Percentiles rank a stretch among this genome's conserved stretches.
Conservation (phyloP, 2,329 filamentous ascomycete genomes). For the Exophiala xenobiotica region DNA sequence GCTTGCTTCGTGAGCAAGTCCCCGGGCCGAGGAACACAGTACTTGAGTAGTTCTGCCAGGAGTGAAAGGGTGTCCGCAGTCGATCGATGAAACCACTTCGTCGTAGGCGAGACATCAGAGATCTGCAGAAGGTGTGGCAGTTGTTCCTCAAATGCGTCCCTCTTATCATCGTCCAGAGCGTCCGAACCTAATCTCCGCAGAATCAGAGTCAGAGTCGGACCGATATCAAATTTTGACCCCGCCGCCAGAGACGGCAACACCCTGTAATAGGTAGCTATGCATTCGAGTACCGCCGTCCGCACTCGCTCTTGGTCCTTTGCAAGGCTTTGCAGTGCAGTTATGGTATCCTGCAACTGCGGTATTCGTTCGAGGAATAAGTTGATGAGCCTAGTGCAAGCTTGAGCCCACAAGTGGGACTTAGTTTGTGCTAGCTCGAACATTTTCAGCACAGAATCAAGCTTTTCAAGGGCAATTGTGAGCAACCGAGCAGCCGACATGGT, state of each 20-base stretch:
- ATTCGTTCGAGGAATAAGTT: slow-evolving; percentile 75
- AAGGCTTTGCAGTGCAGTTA: slow-evolving; percentile 69
- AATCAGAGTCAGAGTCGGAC: slow-evolving; percentile 68
- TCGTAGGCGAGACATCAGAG: slow-evolving; percentile 74
- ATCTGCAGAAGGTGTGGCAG: slow-evolving; percentile 79
- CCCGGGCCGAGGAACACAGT: slow-evolving; percentile 33
- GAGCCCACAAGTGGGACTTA: slow-evolving; percentile 61
- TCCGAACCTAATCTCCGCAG: slow-evolving; percentile 60
- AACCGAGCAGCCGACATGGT: slow-evolving; percentile 82
- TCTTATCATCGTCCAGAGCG: slow-evolving; percentile 47
- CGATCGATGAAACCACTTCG: slow-evolving; percentile 85
- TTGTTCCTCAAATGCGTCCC: slow-evolving; percentile 66
- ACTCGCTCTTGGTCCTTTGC: slow-evolving; percentile 69
- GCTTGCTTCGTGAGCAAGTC: slow-evolving; percentile 4
- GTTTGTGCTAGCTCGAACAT: slow-evolving; percentile 55
- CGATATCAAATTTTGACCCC: slow-evolving; percentile 85
- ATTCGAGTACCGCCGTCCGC: slow-evolving; percentile 72
- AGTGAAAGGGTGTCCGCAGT: slow-evolving; percentile 45
- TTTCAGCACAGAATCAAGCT: slow-evolving; percentile 65
- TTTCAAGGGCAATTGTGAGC: slow-evolving; percentile 74
- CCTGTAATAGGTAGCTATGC: slow-evolving; percentile 83
- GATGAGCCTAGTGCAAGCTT: slow-evolving; percentile 65
- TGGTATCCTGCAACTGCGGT: slow-evolving; percentile 78
- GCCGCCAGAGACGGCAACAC: slow-evolving; percentile 75
- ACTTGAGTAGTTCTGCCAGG: slow-evolving; percentile 44